A percentile compares a stretch with the other conserved stretches of the same genome.
Conservation (phyloP, 2,329 filamentous ascomycete genomes). For the Cladosporium sp. region DNA sequence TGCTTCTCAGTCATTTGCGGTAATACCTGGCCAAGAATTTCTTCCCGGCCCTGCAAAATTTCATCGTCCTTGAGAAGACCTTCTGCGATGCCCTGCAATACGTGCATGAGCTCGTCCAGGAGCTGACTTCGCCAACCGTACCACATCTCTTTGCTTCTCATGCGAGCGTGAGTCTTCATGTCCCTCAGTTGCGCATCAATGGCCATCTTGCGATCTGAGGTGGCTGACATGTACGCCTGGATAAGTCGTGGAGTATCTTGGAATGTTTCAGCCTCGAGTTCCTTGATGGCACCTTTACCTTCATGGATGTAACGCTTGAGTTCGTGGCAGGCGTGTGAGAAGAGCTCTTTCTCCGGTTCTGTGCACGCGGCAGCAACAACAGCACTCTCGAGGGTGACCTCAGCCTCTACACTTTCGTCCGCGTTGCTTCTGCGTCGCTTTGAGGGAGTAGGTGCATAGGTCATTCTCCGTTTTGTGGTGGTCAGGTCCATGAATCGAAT, state of each 20-base stretch:
- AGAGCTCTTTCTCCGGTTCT: conserved; percentile 88
- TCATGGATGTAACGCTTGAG: conserved; percentile 96
- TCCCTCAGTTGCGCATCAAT: conserved; percentile 99
- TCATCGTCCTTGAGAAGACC: conserved; percentile 75
- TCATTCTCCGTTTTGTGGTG: conserved; percentile 91
- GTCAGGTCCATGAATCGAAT: conserved; percentile 98
- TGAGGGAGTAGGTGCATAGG: conserved; percentile 58
- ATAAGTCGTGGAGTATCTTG: conserved; percentile 91
- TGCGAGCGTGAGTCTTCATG: conserved; percentile 85
- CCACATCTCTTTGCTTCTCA: conserved; percentile 94
- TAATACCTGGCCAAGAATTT: conserved; percentile 65
- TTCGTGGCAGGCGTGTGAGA: conserved; percentile 91
- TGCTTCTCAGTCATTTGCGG: conserved; percentile 64
- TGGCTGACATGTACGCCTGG: conserved; percentile 83
- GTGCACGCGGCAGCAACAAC: conserved; percentile 89
- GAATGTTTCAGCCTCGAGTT: conserved; percentile 85
- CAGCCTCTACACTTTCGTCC: conserved; percentile 38
- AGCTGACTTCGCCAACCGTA: conserved; percentile 96
- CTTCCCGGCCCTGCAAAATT: conserved; percentile 66
- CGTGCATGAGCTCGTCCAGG: conserved; percentile 76
- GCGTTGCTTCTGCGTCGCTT: conserved; percentile 33
- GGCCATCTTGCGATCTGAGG: conserved; percentile 75
- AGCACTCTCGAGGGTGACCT: conserved; percentile 64
- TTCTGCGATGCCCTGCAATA: conserved; percentile 70
- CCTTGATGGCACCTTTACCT: conserved; percentile 82